A percentile compares a stretch with the other conserved stretches of the same genome.
Evolutionary conservation across 345 rosid species (phyloP).

Genomic region (Hevea brasiliensis): DNA sequence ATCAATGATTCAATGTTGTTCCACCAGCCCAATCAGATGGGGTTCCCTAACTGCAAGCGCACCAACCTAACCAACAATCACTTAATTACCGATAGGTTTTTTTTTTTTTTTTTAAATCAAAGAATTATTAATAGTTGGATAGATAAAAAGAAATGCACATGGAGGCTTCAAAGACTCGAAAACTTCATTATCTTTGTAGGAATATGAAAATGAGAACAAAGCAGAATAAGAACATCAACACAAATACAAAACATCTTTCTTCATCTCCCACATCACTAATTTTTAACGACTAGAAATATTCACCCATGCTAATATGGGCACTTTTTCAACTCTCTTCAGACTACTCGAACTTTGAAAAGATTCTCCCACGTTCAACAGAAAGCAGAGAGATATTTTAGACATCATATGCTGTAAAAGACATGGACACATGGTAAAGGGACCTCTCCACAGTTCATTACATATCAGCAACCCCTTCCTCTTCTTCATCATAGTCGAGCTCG

Average conservation of each 20-base stretch:
- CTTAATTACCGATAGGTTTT: too few species aligned
- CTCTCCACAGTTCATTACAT: neutral
- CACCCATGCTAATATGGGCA: neutral
- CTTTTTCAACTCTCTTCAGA: neutral
- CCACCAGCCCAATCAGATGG: too few species aligned
- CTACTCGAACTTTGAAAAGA: neutral
- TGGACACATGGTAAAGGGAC: neutral
- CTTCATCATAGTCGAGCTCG: conserved; percentile 20
- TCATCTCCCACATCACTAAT: neutral
- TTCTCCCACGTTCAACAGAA: conserved; percentile 1
- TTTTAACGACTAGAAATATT: neutral
- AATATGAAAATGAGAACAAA: neutral
- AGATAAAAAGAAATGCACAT: too few species aligned
- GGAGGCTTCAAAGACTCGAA: too few species aligned
- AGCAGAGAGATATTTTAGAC: neutral
- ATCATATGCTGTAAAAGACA: neutral
- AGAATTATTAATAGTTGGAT: too few species aligned
- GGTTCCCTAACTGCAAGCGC: too few species aligned
- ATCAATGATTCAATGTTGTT: too few species aligned
- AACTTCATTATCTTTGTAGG: neutral
- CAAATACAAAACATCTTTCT: neutral
- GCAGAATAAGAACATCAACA: neutral
- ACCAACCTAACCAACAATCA: too few species aligned
- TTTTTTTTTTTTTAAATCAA: too few species aligned
- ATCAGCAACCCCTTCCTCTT: conserved; percentile 13